Evolutionary conservation across 2,329 filamentous ascomycete genomes (phyloP), one percentile per base, ranked within the genome.

Genomic region (Neofusicoccum umdonicola): DNA sequence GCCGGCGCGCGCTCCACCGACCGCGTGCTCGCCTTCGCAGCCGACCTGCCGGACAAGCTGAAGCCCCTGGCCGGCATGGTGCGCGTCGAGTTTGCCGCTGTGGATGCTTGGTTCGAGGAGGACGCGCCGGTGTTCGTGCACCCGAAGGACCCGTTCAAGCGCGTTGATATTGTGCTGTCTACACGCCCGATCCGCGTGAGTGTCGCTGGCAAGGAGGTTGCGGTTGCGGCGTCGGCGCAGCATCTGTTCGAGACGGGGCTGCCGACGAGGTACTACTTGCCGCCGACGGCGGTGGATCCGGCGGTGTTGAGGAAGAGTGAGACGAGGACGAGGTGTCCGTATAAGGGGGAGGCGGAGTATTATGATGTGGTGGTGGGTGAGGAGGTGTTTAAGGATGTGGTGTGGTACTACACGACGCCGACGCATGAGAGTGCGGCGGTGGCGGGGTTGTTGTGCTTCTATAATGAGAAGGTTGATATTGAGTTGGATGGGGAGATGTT

Each of bases 391-490:
- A 77, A 81, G 67, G 82, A 89, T 69, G 62, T 87, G 2, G 80
- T 88, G 1, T 90, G 88, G 88, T 89, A 83, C 65, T 90, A 90
- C 64, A 76, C 77, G 15, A 79, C 81, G 11, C 86, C 88, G 2
- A 85, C 83, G 0, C 69, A 78, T 0, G 88, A 90, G 74, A 84
- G 84, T 63, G 82, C 80, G 2, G 75, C 73, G 2, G 78, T 90
- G 66, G 83, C 83, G 1, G 86, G 87, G 1, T 71, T 81, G 52
- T 52, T 88, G 61, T 89, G 87, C 70, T 90, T 90, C 66, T 90
- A 89, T 67, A 88, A 90, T 67, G 88, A 90, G 72, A 87, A 87
- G 74, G 85, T 90, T 1, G 85, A 89, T 66, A 81, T 90, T n/a
- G 77, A 80, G 64, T 68, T 89, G 5, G 85, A 87, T 66, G 87